Percentiles rank a stretch among this genome's conserved stretches.
These are phyloP conservation scores for Allantophomopsis cytisporea DNA, from an alignment of 2,329 filamentous ascomycete genomes.

Conservation along the genomic window DNA sequence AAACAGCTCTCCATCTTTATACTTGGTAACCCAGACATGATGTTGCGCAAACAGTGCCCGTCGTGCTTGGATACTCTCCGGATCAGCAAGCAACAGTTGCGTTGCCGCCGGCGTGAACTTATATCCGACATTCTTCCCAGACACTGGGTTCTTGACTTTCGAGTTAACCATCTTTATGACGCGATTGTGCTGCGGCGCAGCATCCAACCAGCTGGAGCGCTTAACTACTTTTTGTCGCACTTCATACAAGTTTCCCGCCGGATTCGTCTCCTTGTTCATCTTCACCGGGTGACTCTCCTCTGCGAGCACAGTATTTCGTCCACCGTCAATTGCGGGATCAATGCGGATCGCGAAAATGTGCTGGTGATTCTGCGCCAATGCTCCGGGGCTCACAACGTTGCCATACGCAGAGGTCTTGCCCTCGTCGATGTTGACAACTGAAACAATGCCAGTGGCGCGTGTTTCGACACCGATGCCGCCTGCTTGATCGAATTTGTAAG, in stretches of 20 bases:
- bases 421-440: conserved; percentile 35
- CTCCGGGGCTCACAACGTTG: conserved; percentile 47
- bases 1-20: conserved; percentile 35
- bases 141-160: conserved; percentile 66
- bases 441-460: conserved; percentile 52
- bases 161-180: conserved; percentile 86
- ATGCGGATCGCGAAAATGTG: conserved; percentile 41
- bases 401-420: conserved; percentile 36
- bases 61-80: conserved; percentile 77
- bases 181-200: conserved; percentile 27
- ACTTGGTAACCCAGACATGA: conserved; percentile 78
- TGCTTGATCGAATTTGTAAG: conserved; percentile 49
- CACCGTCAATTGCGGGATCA: conserved; percentile 41
- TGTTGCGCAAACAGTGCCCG: conserved; percentile 78
- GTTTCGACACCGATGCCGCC: conserved; percentile 47
- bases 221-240: conserved; percentile 28
- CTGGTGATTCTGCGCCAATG: conserved; percentile 45
- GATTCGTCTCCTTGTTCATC: conserved; percentile 29
- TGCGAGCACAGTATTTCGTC: conserved; percentile 35
- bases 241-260: conserved; percentile 21
- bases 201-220: conserved; percentile 14
- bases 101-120: conserved; percentile 81
- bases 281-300: conserved; percentile 37
- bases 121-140: conserved; percentile 69
- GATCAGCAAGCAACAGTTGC: conserved; percentile 63